Evolutionary conservation across 768 basidiomycete genomes (phyloP), one percentile per base, ranked within the genome.

Genomic region (Tricholomella constricta): DNA sequence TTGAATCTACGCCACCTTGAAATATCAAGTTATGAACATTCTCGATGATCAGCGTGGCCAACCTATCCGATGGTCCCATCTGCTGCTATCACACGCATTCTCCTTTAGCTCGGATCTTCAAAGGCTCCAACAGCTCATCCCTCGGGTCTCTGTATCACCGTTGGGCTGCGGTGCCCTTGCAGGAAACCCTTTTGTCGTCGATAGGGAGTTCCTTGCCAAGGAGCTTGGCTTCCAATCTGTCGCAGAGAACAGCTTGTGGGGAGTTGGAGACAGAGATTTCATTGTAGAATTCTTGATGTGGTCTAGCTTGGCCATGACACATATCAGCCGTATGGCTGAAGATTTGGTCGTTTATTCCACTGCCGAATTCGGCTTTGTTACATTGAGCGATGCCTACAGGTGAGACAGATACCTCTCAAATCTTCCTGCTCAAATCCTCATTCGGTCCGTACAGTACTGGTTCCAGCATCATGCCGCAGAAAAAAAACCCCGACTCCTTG

Each of bases 391-490:
- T 71, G 97, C 97, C 4, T 99, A 99, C 72, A 94, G 91, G 95
- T 93, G 49, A 48, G 79, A 3, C 26, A 51, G 4, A 6, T 17
- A 20, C 9, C 42, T 25, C 36, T 20, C 20, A 44, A 45, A 22
- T 27, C 20, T 47, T 37, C 20, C 7, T 15, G 27, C 12, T 37
- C 23, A 25, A 48, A 48, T 31, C 11, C 17, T 12, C 25, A 48
- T 38, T 54, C 32, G 47, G 26, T 35, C 20, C 58, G 25, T 44
- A 10, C 59, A 98, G 94, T 67, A 99, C 97, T 38, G 97, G 97
- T 6, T 98, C 95, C 35, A 98, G 95, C 60, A 98, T 99, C 67
- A 99, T 99, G 97, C 97, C 97, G 5, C 97, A 98, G 68, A 98
- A 99, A 77, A 99, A 98, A 75, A 98, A 98, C 65, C 92, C 95